A percentile compares a stretch with the other conserved stretches of the same genome.
Conservation (phyloP, 345 rosid species). For the Hirschfeldia incana region DNA sequence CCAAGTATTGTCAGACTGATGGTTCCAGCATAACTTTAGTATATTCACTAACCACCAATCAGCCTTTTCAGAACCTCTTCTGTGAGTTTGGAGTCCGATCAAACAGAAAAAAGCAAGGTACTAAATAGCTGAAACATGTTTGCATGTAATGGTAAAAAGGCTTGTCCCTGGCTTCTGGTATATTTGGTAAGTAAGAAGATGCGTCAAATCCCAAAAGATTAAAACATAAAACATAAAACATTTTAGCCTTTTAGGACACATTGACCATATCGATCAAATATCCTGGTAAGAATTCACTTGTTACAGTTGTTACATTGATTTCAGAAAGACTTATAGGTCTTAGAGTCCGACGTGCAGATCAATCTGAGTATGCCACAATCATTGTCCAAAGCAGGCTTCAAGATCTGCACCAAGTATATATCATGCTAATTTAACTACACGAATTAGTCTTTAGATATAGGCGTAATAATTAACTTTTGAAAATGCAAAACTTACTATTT, state of each 20-base stretch:
- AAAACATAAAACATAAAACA: neutral
- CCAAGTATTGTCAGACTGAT: neutral
- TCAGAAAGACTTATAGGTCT: constrained; percentile 71
- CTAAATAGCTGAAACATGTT: too few relatives aligned
- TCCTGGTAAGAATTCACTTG: constrained; percentile 50
- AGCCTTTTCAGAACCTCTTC: neutral
- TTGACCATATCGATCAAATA: constrained; percentile 58
- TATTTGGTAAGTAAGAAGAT: constrained; percentile 45
- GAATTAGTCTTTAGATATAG: too few relatives aligned
- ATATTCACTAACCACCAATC: neutral
- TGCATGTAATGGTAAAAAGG: neutral
- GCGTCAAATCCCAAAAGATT: constrained; percentile 6
- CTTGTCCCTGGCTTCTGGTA: neutral
- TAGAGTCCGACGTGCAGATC: constrained; percentile 57
- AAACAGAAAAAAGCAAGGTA: too few relatives aligned
- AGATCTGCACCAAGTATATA: constrained; percentile 41
- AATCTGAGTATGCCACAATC: constrained; percentile 65
- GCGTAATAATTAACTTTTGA: too few relatives aligned
- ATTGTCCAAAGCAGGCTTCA: constrained; percentile 58
- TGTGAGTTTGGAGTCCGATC: neutral
- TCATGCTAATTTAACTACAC: neutral
- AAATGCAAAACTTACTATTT: too few relatives aligned
- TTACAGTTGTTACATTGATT: constrained; percentile 45
- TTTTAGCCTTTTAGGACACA: constrained; percentile 13
- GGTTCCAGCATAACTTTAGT: neutral